Evolutionary conservation across 306 rosid species (phyloP), one percentile per base, ranked within the genome.

Genomic region (Urtica urens): DNA sequence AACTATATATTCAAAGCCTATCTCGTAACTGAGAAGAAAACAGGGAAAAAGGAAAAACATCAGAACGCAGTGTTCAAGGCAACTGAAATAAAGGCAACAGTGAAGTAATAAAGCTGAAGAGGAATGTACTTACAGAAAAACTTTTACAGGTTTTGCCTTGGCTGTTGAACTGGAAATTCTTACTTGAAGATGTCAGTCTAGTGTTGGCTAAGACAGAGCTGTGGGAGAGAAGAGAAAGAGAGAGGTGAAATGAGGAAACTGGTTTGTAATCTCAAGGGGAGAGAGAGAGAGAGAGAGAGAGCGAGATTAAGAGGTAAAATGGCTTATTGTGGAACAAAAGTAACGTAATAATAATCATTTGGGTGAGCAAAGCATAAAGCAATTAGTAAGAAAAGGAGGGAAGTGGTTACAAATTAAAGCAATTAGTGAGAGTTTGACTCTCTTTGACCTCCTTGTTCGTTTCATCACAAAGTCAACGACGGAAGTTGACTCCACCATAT

Each of bases 391-490:
- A 57, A 64, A 55, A 38, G 75, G 95, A 75, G 95, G 97, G 97
- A 84, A 74, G 62, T 63, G 60, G 11, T 69, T 84, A 69, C 87
- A 77, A 90, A 85, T 59, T 82, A 85, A 85, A 90, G 94, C 38
- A 53, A 56, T 53, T 46, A 14, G 13, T 18, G 39, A 20, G 39
- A 35, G 2, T 20, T 50, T 66, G 60, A 13, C 66, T 24, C 39
- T 46, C n/a, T 66, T 18, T 46, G 42, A 55, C 56, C 60, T 35
- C 41, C 33, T 20, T 9, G 1, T 45, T 38, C 29, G n/a, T n/a
- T n/a, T 13, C 16, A 16, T 13, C 13, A 9, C 11, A 16, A 27
- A 13, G 24, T 42, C 39, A 43, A 28, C 49, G 8, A 10, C 14
- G 7, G 9, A 1, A 10, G 1, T 41, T 53, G 59, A 19, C 46